phyloP scores from a whole-genome alignment of 176 grass and related monocot genomes.

The Triticum dicoccoides region DNA sequence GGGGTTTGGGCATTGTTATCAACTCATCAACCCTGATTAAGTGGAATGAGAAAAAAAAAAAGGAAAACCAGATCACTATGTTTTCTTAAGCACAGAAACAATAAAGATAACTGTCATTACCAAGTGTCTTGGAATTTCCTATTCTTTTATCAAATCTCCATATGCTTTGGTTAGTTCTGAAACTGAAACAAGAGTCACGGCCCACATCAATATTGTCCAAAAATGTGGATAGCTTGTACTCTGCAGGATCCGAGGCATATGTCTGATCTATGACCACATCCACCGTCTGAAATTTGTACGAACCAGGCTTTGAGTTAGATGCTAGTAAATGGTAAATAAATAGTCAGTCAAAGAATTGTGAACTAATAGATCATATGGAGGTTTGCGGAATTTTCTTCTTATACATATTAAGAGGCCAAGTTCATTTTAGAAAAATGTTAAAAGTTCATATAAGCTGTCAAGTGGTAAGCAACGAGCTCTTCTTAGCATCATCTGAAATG shows the following conservation, averaged over 20 bases:
- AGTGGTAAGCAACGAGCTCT: not conserved
- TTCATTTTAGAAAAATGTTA: not conserved
- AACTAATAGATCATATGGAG: not conserved
- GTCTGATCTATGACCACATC: slow-evolving; percentile 98
- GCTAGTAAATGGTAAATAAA: not conserved
- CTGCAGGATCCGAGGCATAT: slow-evolving; percentile 44
- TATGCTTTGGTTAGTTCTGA: slow-evolving; percentile 70
- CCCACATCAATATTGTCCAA: slow-evolving; percentile 71
- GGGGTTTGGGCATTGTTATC: slow-evolving; percentile 5
- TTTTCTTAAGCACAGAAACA: slow-evolving; percentile 13
- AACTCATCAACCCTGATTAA: not conserved
- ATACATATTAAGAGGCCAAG: not conserved
- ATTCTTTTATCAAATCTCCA: slow-evolving; percentile 92
- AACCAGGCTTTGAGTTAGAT: slow-evolving; percentile 24
- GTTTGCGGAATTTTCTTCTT: not conserved
- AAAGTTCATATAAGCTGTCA: not conserved
- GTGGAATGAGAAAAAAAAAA: not conserved
- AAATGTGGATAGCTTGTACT: slow-evolving; percentile 83
- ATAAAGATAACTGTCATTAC: slow-evolving; percentile 46
- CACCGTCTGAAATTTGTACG: slow-evolving; percentile 63
- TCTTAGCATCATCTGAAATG: too few relatives aligned
- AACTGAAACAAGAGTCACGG: slow-evolving; percentile 62
- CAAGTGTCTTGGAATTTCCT: slow-evolving; percentile 47
- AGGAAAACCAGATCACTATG: not conserved
- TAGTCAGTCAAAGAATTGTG: not conserved